phyloP scores from a whole-genome alignment of 495 filamentous ascomycete species.

The Aspergillus wentii region DNA sequence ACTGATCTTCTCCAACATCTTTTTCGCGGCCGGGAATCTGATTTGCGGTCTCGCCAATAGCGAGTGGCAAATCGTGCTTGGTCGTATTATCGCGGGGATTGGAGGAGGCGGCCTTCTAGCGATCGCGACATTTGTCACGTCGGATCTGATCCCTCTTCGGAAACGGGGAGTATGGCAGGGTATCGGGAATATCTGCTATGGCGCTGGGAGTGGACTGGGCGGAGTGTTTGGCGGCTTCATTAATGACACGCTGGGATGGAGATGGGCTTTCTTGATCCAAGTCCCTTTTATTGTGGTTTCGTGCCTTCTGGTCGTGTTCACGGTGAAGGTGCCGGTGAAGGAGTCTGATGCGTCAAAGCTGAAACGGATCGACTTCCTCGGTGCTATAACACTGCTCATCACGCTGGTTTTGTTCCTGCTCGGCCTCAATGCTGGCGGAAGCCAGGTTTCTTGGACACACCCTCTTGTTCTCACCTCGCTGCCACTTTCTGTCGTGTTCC shows the following conservation, averaged over 20 bases:
- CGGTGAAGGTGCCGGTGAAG: conserved; percentile 73
- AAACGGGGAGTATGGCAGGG: conserved; percentile 83
- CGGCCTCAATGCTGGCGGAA: conserved; percentile 81
- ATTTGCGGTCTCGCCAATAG: conserved; percentile 75
- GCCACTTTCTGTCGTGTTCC: conserved; percentile 55
- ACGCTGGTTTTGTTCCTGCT: conserved; percentile 71
- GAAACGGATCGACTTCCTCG: conserved; percentile 80
- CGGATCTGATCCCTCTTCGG: conserved; percentile 78
- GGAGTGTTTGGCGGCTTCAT: conserved; percentile 71
- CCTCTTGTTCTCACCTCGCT: conserved; percentile 70
- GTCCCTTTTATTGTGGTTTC: conserved; percentile 63
- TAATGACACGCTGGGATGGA: conserved; percentile 74
- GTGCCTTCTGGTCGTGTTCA: conserved; percentile 57
- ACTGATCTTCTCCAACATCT: conserved; percentile 69
- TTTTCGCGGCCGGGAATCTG: conserved; percentile 78
- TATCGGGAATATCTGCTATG: conserved; percentile 74
- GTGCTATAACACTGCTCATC: conserved; percentile 61
- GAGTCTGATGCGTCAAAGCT: conserved; percentile 50
- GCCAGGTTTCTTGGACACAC: conserved; percentile 78
- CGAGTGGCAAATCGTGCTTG: conserved; percentile 70
- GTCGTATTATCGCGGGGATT: conserved; percentile 76
- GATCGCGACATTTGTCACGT: conserved; percentile 76
- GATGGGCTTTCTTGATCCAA: conserved; percentile 75
- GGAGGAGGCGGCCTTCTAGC: conserved; percentile 81
- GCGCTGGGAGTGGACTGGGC: conserved; percentile 60